These are phyloP conservation scores for Marsdenia floribunda DNA, from an alignment of 257 asterid species.

Conservation along the genomic window DNA sequence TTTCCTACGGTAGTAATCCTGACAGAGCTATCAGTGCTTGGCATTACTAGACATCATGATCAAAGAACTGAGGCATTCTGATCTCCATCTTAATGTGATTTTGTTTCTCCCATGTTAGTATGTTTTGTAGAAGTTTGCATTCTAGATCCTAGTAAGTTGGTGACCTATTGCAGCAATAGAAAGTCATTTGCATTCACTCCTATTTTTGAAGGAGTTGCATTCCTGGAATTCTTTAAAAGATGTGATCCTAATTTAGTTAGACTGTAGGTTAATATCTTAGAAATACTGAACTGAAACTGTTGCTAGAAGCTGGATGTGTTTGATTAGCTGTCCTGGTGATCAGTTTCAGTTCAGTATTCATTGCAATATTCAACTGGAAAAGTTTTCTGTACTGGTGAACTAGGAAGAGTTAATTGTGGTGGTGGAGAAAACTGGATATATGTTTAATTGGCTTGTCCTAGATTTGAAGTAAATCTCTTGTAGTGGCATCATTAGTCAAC, in stretches of 20 bases:
- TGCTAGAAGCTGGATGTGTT: neutral
- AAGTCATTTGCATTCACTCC: neutral
- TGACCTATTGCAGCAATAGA: neutral
- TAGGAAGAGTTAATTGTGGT: neutral
- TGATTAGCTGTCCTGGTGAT: neutral
- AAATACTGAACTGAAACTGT: neutral
- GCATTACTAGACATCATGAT: neutral
- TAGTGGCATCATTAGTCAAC: neutral
- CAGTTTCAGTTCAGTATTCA: neutral
- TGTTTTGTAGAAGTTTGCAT: neutral
- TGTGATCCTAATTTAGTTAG: neutral
- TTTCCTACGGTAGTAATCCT: constrained; percentile 74
- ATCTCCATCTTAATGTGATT: neutral
- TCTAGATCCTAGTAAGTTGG: neutral
- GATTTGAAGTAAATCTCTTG: neutral
- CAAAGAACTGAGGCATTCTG: neutral
- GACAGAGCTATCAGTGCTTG: constrained; percentile 13
- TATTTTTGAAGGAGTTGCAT: neutral
- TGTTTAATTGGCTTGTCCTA: neutral
- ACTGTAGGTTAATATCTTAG: neutral
- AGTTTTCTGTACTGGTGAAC: neutral
- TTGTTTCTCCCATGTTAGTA: neutral
- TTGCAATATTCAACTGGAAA: neutral
- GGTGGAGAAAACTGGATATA: neutral
- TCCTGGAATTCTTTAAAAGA: neutral